phyloP scores from a whole-genome alignment of 1,139 yeast species.

The Pichia sp. region DNA sequence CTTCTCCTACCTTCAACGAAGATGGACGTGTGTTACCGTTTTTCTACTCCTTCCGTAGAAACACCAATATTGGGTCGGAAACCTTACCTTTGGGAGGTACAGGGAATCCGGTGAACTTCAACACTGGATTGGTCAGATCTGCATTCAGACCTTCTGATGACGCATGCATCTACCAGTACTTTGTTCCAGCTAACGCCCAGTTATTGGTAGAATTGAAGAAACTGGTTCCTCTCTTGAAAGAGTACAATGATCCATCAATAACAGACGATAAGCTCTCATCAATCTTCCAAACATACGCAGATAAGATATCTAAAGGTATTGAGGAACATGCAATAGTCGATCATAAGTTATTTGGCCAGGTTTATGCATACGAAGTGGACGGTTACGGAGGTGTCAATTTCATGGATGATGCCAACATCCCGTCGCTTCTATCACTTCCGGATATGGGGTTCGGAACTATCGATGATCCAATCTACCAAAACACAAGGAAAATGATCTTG shows the following conservation, averaged over 20 bases:
- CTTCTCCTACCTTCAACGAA: constrained; percentile 56
- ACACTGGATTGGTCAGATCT: constrained; percentile 72
- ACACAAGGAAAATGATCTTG: constrained; percentile 74
- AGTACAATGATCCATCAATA: constrained; percentile 2
- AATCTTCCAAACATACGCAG: constrained; percentile 36
- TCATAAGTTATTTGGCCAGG: constrained; percentile 69
- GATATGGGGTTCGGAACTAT: constrained; percentile 62
- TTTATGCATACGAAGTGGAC: constrained; percentile 84
- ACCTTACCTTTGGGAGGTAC: constrained; percentile 73
- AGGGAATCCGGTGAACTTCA: constrained; percentile 76
- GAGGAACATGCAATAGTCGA: constrained; percentile 57
- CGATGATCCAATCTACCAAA: constrained; percentile 60
- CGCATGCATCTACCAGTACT: constrained; percentile 74
- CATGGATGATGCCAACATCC: constrained; percentile 92
- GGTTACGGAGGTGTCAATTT: constrained; percentile 71
- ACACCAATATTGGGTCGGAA: constrained; percentile 74
- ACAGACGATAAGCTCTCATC: constrained; percentile 15
- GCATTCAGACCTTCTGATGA: constrained; percentile 92
- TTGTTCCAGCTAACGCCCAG: constrained; percentile 84
- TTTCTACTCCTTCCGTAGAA: constrained; percentile 65
- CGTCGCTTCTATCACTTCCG: constrained; percentile 76
- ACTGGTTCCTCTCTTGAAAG: constrained; percentile 18
- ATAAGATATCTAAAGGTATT: constrained; percentile 51
- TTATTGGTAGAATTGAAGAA: constrained; percentile 54
- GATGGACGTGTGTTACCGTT: constrained; percentile 49